Base-by-base conservation (phyloP, 2,329 filamentous ascomycete genomes). In the Cercospora brassicicola region DNA sequence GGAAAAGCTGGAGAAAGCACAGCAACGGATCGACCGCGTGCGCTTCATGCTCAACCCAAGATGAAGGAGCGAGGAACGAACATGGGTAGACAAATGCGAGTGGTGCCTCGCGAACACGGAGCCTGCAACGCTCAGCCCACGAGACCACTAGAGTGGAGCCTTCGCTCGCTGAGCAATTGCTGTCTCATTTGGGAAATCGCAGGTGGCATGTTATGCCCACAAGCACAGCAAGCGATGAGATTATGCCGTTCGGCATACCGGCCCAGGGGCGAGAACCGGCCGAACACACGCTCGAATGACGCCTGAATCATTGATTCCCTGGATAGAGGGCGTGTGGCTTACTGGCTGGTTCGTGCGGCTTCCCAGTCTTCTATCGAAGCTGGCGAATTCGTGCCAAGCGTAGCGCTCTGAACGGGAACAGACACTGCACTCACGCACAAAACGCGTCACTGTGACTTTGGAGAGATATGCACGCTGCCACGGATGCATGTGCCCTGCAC, bases 11-110 rank as follows among this genome's bases (percentile, higher is more conserved):
- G 92, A 95, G 81, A 84, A 86, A 39, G 91, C 91, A 18, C 85
- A 94, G 76, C 84, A 81, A 59, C 84, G 91, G 74, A 91, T 94
- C 73, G 90, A 93, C 76, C 84, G 89, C 71, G 90, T 91, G 4
- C 86, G 88, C 76, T 83, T 83, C 3, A 76, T 94, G 76, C 75
- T 93, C 68, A 81, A 79, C 18, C 73, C 76, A 26, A 74, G 72
- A 18, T 78, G 76, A 78, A 65, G 59, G 23, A 65, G 15, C 20
- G 18, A 26, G 45, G 18, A 10, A 48, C 4, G 42, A 5, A 48
- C 10, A 10, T 48, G 42, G 42, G 42, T 20, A 48, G 23, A 23
- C 42, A 48, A 48, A 9, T 23, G 18, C 18, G 42, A 48, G 42
- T 10, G 18, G 36, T 42, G 15, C 36, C 36, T 42, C 36, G 13